Conservation (phyloP, 192 early-diverging fungal genomes). For the Pilaira anomala region DNA sequence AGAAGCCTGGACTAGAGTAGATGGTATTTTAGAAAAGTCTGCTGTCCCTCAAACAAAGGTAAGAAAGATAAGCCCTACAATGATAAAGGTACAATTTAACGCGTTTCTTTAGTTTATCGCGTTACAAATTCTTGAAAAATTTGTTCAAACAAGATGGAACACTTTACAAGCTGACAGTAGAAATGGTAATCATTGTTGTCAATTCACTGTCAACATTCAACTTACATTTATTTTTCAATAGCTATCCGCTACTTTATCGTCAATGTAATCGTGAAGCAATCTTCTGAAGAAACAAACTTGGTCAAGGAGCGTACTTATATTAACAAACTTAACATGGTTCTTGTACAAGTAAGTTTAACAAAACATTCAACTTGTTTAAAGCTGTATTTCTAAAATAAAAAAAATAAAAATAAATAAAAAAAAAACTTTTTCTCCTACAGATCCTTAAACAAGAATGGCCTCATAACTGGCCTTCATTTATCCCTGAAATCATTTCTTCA, state of each 20-base stretch:
- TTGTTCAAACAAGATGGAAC: slow-evolving; percentile 98
- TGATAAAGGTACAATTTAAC: neutral
- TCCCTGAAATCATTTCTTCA: slow-evolving; percentile 96
- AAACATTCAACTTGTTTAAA: neutral
- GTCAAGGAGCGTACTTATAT: slow-evolving; percentile 75
- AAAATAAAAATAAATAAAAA: too few species aligned
- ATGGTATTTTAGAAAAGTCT: slow-evolving; percentile 86
- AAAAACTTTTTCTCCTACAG: slow-evolving; percentile 36
- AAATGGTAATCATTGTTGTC: slow-evolving; percentile 48
- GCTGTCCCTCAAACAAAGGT: slow-evolving; percentile 83
- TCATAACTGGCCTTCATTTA: slow-evolving; percentile 97
- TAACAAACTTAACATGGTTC: slow-evolving; percentile 92
- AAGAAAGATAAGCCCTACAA: neutral
- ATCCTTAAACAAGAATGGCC: slow-evolving; percentile 99
- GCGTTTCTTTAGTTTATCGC: slow-evolving; percentile 56
- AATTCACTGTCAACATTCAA: neutral
- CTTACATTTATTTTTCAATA: slow-evolving; percentile 31
- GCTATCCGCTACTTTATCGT: slow-evolving; percentile 97
- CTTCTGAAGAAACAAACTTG: slow-evolving; percentile 82
- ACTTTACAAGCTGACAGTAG: slow-evolving; percentile 81
- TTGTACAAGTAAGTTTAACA: slow-evolving; percentile 77
- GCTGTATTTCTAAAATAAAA: neutral
- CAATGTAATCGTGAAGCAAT: slow-evolving; percentile 84
- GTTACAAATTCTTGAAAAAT: slow-evolving; percentile 87
- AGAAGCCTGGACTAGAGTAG: slow-evolving; percentile 93